phyloP scores from a whole-genome alignment of 2,329 filamentous ascomycete species.

The Cercospora nicotianae region DNA sequence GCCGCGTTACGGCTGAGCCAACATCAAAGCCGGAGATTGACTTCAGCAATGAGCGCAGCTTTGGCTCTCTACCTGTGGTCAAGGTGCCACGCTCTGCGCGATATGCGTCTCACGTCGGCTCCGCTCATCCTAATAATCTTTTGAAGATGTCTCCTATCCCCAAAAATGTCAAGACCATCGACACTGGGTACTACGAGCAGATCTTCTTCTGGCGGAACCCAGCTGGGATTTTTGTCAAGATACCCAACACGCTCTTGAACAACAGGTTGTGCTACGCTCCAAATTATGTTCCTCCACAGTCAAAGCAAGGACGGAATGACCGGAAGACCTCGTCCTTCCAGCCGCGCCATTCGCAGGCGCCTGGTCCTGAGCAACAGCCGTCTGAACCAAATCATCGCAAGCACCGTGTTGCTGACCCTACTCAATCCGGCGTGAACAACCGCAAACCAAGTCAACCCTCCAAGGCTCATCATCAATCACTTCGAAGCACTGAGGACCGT shows the following conservation, averaged over 20 bases:
- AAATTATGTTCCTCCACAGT: slow-evolving; percentile 1
- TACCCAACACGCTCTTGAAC: slow-evolving; percentile 28
- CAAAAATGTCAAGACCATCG: slow-evolving; percentile 20
- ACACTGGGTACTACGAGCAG: slow-evolving; percentile 19
- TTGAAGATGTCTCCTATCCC: slow-evolving; percentile 21
- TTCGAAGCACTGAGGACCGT: slow-evolving; percentile 1
- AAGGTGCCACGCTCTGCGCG: slow-evolving; percentile 31
- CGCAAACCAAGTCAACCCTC: slow-evolving; percentile 4
- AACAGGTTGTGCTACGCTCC: slow-evolving; percentile 28
- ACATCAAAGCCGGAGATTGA: slow-evolving; percentile 45
- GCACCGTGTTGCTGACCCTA: not conserved
- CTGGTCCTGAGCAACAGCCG: slow-evolving; percentile 1
- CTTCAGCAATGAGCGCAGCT: slow-evolving; percentile 49
- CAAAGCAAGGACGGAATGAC: not conserved
- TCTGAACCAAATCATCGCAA: not conserved
- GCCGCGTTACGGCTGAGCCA: slow-evolving; percentile 37
- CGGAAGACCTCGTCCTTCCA: not conserved
- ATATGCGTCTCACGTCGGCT: slow-evolving; percentile 26
- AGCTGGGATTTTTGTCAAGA: slow-evolving; percentile 32
- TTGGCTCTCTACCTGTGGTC: slow-evolving; percentile 47
- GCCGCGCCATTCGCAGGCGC: not conserved
- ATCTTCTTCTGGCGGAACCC: slow-evolving; percentile 27
- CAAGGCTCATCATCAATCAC: slow-evolving; percentile 2
- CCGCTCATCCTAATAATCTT: slow-evolving; percentile 25
- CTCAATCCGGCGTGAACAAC: not conserved